phyloP scores from a whole-genome alignment of 345 rosid genomes.

The Garcia nutans region DNA sequence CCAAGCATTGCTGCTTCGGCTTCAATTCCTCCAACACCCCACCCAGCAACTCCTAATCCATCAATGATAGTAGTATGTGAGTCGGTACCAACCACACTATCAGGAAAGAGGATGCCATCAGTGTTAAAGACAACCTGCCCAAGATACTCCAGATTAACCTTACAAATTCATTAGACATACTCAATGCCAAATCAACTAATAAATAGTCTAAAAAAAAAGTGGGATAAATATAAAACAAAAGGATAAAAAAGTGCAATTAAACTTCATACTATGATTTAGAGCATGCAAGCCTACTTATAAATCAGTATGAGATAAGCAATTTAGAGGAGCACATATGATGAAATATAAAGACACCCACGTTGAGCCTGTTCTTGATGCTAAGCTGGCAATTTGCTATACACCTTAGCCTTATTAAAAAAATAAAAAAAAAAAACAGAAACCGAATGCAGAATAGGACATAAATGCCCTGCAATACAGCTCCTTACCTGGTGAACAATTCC shows the following conservation, averaged over 20 bases:
- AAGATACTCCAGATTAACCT: slow-evolving; percentile 33
- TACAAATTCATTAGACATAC: background rate
- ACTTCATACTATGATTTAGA: too few relatives aligned
- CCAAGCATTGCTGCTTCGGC: slow-evolving; percentile 92
- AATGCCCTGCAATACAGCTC: background rate
- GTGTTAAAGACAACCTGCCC: slow-evolving; percentile 31
- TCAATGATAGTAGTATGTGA: slow-evolving; percentile 38
- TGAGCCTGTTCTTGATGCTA: background rate
- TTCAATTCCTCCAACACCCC: slow-evolving; percentile 97
- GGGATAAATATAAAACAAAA: background rate
- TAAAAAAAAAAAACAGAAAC: background rate
- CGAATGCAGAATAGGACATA: background rate
- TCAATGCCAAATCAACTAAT: background rate
- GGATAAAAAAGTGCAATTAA: too few relatives aligned
- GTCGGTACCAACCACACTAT: slow-evolving; percentile 35
- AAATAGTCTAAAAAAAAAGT: background rate
- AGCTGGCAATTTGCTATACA: background rate
- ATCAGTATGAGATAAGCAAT: too few relatives aligned
- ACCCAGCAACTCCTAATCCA: slow-evolving; percentile 74
- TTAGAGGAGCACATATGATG: too few relatives aligned
- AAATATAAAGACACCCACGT: too few relatives aligned
- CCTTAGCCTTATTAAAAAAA: background rate
- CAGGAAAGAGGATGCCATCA: slow-evolving; percentile 33
- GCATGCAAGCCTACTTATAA: too few relatives aligned
- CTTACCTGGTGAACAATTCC: slow-evolving; percentile 98